These are phyloP conservation scores for Fusarium humuli DNA, from an alignment of 2,329 filamentous ascomycete species.

Conservation along the genomic window DNA sequence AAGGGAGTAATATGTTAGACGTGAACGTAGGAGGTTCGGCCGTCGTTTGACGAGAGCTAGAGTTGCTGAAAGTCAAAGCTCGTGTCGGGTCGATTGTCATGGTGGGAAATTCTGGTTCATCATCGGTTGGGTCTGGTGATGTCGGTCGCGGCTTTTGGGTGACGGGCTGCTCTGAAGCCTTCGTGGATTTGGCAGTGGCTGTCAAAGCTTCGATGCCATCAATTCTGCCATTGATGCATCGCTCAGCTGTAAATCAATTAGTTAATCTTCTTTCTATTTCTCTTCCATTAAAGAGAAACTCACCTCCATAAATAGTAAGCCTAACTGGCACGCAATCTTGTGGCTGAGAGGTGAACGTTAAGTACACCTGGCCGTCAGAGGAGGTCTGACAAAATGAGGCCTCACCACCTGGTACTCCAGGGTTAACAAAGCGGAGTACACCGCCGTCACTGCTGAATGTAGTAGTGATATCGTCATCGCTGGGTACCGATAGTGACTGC, in stretches of 20 bases:
- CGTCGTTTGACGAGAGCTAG: background rate
- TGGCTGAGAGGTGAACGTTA: background rate
- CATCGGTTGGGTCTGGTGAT: background rate
- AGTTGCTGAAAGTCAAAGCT: background rate
- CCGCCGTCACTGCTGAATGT: background rate
- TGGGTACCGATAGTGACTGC: background rate
- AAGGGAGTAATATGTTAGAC: background rate
- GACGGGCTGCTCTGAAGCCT: background rate
- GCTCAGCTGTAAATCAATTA: background rate
- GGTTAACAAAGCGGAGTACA: background rate
- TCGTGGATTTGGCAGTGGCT: too few relatives aligned
- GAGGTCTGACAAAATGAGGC: constrained; percentile 1
- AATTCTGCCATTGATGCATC: background rate
- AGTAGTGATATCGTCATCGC: background rate
- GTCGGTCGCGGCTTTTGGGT: background rate
- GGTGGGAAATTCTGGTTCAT: background rate
- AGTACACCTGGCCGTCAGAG: background rate
- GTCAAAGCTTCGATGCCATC: background rate
- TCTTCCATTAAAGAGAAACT: too few relatives aligned
- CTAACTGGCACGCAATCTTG: background rate
- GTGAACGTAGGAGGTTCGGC: background rate
- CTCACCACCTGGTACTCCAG: background rate
- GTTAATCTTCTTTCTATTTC: accelerated
- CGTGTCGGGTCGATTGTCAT: background rate
- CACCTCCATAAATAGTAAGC: background rate